These are phyloP conservation scores for Calonectria multiphialidica DNA, from an alignment of 2,329 filamentous ascomycete species.

Conservation along the genomic window DNA sequence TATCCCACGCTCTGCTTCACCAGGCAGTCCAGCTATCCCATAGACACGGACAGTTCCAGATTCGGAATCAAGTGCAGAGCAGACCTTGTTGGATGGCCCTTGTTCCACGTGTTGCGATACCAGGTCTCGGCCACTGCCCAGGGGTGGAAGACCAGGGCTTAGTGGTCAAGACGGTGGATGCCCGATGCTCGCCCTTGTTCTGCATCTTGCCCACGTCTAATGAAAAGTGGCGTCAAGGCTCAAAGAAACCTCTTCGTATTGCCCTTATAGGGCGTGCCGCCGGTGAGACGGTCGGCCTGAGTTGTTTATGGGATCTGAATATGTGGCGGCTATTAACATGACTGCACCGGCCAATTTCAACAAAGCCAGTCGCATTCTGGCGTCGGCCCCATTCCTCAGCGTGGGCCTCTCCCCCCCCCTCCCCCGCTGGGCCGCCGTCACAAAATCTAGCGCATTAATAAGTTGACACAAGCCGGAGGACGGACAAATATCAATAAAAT, in stretches of 20 bases:
- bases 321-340: neutral
- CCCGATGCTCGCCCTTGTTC: constrained; percentile 1
- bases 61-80: constrained; percentile 33
- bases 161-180: constrained; percentile 22
- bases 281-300: neutral
- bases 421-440: neutral
- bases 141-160: constrained; percentile 13
- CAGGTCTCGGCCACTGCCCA: constrained; percentile 12
- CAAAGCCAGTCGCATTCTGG: neutral
- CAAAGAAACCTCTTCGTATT: neutral
- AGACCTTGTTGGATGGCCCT: constrained; percentile 25
- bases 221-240: constrained; percentile 2
- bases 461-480: neutral
- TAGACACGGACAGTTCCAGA: constrained; percentile 27
- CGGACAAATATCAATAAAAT: neutral
- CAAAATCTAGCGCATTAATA: neutral
- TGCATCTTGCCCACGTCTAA: neutral
- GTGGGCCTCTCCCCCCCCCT: neutral
- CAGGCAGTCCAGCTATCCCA: constrained; percentile 14
- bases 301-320: neutral
- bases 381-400: neutral
- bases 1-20: constrained; percentile 12
- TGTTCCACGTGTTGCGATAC: constrained; percentile 27
- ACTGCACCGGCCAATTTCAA: neutral
- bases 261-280: neutral